phyloP scores from a whole-genome alignment of 495 filamentous ascomycete genomes.

The Tuber brumale region DNA sequence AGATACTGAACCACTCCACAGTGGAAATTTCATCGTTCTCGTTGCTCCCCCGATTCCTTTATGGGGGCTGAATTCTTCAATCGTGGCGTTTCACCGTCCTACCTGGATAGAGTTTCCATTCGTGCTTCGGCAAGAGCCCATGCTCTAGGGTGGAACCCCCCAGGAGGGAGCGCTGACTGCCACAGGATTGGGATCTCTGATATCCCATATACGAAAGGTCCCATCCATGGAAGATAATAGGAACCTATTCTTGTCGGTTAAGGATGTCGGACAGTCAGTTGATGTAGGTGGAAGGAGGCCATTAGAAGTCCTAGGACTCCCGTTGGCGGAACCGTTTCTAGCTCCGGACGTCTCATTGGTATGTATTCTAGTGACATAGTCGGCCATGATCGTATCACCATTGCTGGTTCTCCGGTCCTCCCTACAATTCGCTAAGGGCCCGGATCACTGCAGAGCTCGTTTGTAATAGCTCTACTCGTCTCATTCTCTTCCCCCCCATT shows the following conservation, averaged over 20 bases:
- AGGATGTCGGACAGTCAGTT: constrained; percentile 11
- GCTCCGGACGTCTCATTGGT: not conserved
- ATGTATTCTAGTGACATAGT: constrained; percentile 2
- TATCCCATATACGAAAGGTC: constrained; percentile 84
- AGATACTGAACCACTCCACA: constrained; percentile 80
- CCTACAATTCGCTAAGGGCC: not conserved
- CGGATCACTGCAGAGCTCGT: constrained; percentile 40
- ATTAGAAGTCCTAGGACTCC: not conserved
- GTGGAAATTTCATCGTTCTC: constrained; percentile 79
- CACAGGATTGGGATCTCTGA: constrained; percentile 66
- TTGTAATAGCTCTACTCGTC: constrained; percentile 71
- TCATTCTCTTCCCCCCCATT: constrained; percentile 74
- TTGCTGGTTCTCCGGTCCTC: constrained; percentile 7
- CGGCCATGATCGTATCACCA: constrained; percentile 4
- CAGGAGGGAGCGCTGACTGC: constrained; percentile 54
- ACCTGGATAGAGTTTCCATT: constrained; percentile 94
- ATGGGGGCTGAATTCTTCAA: constrained; percentile 88
- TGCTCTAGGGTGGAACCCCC: constrained; percentile 89
- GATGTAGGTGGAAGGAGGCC: constrained; percentile 3
- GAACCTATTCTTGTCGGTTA: constrained; percentile 55
- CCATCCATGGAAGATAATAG: constrained; percentile 83
- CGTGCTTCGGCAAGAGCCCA: constrained; percentile 94
- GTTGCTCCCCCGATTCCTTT: constrained; percentile 65
- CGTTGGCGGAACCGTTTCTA: not conserved
- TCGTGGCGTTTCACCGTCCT: constrained; percentile 84